Base-by-base conservation (phyloP, 2,329 filamentous ascomycete species). In the Aspergillus latus region DNA sequence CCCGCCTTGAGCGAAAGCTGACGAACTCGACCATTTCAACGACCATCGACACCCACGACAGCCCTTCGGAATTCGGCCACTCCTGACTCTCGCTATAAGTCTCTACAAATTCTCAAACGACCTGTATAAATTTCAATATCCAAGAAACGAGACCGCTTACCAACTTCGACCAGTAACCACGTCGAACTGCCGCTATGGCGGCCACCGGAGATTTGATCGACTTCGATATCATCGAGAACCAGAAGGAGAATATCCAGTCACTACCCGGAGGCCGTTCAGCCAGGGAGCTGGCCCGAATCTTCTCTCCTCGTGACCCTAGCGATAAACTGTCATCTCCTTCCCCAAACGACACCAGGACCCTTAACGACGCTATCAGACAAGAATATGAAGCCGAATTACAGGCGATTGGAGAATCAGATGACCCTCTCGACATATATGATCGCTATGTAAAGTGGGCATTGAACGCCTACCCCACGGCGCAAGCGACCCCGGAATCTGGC, bases 231-330 rank as follows among this genome's bases (percentile, higher is more conserved):
- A 97, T 99, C 76, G 94, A 99, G 77, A 85, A 84, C 46, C 92
- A 97, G 67, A 99, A 99, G 77, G 94, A 99, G 78, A 99, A 99
- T 75, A 97, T 99, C 55, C 92, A 97, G 74, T 87, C 92, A 21
- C 82, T 99, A 10, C 92, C 93, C 13, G 89, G 90, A 60, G 94
- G 88, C 34, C 81, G 94, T 62, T 97, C 93, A 40, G 94, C 93
- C 45, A 90, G 87, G 77, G 92, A 94, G 52, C 87, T 99, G 50
- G 92, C 88, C 30, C 84, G 92, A 53, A 84, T 82, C 88, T 92
- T 59, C 81, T 89, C 53, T 10, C 69, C 68, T 49, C 74, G 65
- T 59, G 77, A 70, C 40, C 69, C 65, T 10, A 63, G 66, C 34
- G 80, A 85, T 54, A 83, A 82, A 66, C 75, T 84, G 44, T 73